Conservation (phyloP, 2,329 filamentous ascomycete species). For the Ascochyta lentis region DNA sequence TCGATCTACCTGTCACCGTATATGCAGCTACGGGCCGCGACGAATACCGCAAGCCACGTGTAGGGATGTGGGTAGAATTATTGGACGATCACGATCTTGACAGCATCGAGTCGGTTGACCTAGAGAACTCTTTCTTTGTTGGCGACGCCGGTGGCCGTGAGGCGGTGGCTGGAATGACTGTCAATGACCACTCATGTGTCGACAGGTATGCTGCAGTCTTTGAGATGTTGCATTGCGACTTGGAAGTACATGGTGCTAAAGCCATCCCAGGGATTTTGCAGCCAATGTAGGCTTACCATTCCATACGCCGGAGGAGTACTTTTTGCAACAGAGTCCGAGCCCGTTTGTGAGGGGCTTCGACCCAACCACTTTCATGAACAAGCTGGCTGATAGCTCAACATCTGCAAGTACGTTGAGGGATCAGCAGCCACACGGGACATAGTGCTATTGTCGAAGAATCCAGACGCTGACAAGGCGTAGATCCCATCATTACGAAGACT, state of each 20-base stretch:
- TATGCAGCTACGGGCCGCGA: slow-evolving; percentile 89
- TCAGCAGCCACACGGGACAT: slow-evolving; percentile 22
- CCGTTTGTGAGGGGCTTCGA: slow-evolving; percentile 76
- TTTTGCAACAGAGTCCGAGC: slow-evolving; percentile 71
- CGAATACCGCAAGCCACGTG: slow-evolving; percentile 82
- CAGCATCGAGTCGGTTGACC: slow-evolving; percentile 66
- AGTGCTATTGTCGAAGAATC: slow-evolving; percentile 10
- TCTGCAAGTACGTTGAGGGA: slow-evolving; percentile 41
- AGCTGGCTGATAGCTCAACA: slow-evolving; percentile 34
- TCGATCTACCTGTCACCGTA: slow-evolving; percentile 77
- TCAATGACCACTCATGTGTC: slow-evolving; percentile 65
- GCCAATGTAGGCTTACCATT: slow-evolving; percentile 82
- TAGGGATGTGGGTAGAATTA: slow-evolving; percentile 84
- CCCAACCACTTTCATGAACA: slow-evolving; percentile 54
- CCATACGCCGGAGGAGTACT: slow-evolving; percentile 90
- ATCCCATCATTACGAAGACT: slow-evolving; percentile 61
- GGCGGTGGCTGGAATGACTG: slow-evolving; percentile 52
- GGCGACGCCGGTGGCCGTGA: slow-evolving; percentile 75
- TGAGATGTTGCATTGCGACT: neutral
- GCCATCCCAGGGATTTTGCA: slow-evolving; percentile 69
- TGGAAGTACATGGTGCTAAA: slow-evolving; percentile 5
- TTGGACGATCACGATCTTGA: slow-evolving; percentile 60
- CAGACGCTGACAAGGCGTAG: slow-evolving; percentile 33
- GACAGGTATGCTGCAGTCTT: slow-evolving; percentile 57
- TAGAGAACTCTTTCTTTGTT: slow-evolving; percentile 78